Percentiles rank a stretch among this genome's conserved stretches.
These are phyloP conservation scores for Vitellaria paradoxa DNA, from an alignment of 179 eudicot species.

Conservation along the genomic window DNA sequence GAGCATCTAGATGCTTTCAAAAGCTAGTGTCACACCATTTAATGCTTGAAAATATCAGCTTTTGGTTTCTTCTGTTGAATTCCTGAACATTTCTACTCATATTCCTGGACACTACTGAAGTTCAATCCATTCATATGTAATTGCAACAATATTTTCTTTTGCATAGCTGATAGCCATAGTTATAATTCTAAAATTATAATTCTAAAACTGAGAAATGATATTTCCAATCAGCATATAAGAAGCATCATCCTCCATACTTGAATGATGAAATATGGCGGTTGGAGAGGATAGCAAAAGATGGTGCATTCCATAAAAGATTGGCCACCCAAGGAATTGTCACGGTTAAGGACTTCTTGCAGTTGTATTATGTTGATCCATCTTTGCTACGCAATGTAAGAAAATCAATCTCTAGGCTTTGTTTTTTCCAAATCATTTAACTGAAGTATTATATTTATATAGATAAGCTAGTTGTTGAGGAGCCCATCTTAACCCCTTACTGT, in stretches of 20 bases:
- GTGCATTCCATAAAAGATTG: slow-evolving; percentile 39
- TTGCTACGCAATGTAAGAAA: slow-evolving; percentile 36
- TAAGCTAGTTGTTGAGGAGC: neutral
- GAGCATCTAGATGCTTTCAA: no score
- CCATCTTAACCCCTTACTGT: slow-evolving; percentile 1
- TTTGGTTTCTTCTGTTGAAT: neutral
- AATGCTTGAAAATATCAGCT: no score
- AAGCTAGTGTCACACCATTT: no score
- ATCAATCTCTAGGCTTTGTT: neutral
- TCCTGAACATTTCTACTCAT: neutral
- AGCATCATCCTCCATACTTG: slow-evolving; percentile 42
- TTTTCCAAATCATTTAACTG: neutral
- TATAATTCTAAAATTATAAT: neutral
- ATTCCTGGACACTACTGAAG: neutral
- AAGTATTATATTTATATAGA: neutral
- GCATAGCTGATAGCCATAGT: neutral
- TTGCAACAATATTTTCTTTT: neutral
- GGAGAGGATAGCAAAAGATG: slow-evolving; percentile 51
- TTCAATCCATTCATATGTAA: neutral
- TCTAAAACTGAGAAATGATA: neutral
- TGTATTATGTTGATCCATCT: slow-evolving; percentile 31
- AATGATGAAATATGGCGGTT: slow-evolving; percentile 59
- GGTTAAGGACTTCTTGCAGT: slow-evolving; percentile 50
- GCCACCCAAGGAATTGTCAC: slow-evolving; percentile 21
- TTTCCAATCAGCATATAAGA: slow-evolving; percentile 48